Conservation (phyloP, 768 basidiomycete genomes). For the Rhodotorula kratochvilovae region DNA sequence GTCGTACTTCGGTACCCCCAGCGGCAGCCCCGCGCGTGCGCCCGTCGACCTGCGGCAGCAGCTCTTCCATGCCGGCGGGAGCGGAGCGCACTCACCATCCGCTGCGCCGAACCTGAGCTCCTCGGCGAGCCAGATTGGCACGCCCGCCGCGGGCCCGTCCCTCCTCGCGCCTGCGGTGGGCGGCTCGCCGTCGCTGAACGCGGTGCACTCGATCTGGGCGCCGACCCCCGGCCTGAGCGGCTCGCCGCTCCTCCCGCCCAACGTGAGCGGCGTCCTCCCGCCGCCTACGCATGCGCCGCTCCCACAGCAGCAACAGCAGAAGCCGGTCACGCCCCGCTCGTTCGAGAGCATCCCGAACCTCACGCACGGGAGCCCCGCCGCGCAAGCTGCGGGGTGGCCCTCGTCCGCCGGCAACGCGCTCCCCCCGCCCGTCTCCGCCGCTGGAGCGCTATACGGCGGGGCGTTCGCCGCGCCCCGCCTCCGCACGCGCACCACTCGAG, state of each 20-base stretch:
- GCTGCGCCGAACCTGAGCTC: not conserved
- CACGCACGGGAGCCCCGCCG: slow-evolving; percentile 11
- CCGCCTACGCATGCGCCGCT: not conserved
- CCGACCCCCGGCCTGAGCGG: not conserved
- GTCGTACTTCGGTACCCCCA: not conserved
- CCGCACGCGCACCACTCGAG: too few relatives aligned
- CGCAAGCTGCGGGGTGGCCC: slow-evolving; percentile 12
- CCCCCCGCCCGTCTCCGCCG: not conserved
- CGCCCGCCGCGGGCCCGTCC: not conserved
- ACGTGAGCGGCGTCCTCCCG: not conserved
- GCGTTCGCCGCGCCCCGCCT: not conserved
- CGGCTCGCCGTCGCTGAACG: not conserved
- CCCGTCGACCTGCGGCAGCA: slow-evolving; percentile 18
- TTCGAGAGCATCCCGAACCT: slow-evolving; percentile 33
- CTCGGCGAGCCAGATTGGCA: not conserved
- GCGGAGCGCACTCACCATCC: not conserved
- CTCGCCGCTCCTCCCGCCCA: slow-evolving; percentile 4
- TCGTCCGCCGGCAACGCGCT: not conserved
- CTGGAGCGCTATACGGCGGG: not conserved
- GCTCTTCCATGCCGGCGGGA: not conserved
- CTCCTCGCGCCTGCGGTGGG: not conserved
- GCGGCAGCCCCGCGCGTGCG: not conserved
- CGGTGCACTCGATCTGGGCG: slow-evolving; percentile 8
- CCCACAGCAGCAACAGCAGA: not conserved
- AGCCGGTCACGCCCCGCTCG: slow-evolving; percentile 15